Conservation (phyloP, 371 early-diverging fungal species). For the Mucor velutinosus region DNA sequence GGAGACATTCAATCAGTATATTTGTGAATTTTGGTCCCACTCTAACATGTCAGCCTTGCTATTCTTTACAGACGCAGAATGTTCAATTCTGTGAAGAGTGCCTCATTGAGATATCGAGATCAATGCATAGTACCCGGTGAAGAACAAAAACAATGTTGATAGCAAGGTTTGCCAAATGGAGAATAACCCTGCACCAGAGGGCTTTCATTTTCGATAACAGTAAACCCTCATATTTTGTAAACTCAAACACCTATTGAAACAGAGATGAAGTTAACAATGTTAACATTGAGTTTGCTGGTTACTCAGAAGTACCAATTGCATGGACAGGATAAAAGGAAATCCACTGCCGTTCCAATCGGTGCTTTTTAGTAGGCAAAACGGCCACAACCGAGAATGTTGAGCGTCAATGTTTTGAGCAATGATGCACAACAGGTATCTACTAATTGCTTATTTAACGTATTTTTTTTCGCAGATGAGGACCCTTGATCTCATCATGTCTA, state of each 20-base stretch:
- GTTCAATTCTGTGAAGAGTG: not conserved
- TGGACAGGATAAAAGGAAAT: not conserved
- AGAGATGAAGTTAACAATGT: not conserved
- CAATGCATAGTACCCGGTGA: not conserved
- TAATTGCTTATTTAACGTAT: not conserved
- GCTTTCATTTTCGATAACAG: not conserved
- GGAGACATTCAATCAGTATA: constrained; percentile 1
- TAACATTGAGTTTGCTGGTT: not conserved
- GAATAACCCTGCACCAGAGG: not conserved
- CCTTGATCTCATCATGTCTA: not conserved
- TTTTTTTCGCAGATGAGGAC: too few relatives aligned
- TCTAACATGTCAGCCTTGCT: not conserved
- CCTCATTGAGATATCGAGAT: not conserved
- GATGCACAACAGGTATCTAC: not conserved
- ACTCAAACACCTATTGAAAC: not conserved
- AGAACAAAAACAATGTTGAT: not conserved
- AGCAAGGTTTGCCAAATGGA: not conserved
- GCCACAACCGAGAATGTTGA: not conserved
- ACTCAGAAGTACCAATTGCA: not conserved
- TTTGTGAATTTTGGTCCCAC: not conserved
- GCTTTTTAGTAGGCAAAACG: not conserved
- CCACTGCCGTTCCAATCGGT: not conserved
- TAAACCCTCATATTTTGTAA: not conserved
- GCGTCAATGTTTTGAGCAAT: not conserved
- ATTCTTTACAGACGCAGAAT: not conserved